Base-by-base conservation (phyloP, 108 stramenopile species). In the Nitzschia sp. region DNA sequence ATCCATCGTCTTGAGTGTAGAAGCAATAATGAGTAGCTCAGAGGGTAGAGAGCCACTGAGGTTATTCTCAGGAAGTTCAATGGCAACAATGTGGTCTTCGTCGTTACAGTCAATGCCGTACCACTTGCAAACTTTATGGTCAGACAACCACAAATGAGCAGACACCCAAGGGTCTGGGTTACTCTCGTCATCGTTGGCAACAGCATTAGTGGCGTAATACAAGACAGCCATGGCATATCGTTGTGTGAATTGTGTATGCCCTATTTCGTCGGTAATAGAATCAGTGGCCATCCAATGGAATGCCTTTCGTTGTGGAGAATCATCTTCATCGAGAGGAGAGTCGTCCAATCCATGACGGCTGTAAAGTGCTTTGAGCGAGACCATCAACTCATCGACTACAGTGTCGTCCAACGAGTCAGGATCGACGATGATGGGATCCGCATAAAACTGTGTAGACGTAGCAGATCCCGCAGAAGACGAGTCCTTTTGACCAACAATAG, bases 151-250 rank as follows among this genome's bases (percentile, higher is more conserved):
- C 7, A 58, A 41, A 24, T 63, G 15, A 52, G 67, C 70, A 25
- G 15, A 41, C 22, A 53, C 29, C 85, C 85, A 86, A 14, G 66
- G 51, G 21, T 24, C 25, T 12, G 70, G 70, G n/a, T 78, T 51
- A 12, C 39, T 40, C 15, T 41, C 53, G 42, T 72, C 41, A 2
- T 41, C 44, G 21, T 69, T 67, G 10, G 70, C 38, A 19, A 71
- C 69, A 20, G 37, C 38, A 58, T 77, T 77, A 44, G 83, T 84
- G 37, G 69, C 48, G 51, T 77, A 84, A 51, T 71, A 84, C 7
- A 84, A 75, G 42, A 53, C 57, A n/a, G 74, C 83, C 51, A 80
- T 53, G 50, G 69, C 73, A 58, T 75, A 84, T 6, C 83, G 79
- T 50, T 80, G 75, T 25, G 79, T 57, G 21, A 39, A 57, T 43